Base-by-base conservation (phyloP, 148 eudicot genomes). In the Vaccinium corymbosum region DNA sequence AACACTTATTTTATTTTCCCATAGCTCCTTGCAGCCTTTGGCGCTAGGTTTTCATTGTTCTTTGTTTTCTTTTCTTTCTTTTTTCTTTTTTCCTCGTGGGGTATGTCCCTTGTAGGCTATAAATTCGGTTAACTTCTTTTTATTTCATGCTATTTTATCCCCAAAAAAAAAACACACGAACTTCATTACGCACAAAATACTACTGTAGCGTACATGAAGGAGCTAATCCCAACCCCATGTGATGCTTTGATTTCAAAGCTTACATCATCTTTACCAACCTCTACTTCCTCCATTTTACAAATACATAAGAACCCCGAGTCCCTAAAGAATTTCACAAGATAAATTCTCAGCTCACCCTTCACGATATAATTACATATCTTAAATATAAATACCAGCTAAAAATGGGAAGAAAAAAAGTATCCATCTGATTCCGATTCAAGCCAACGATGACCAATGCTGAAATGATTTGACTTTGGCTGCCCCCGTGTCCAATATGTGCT, bases 131-230 rank as follows among this genome's bases (percentile, higher is more conserved):
- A 32, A 1, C 35, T 1, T 32, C 35, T 32, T 32, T 32, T 32
- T 1, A 32, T 32, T 32, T 32, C 35, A 32, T 32, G 1, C 35
- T 32, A 32, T 32, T 32, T 32, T 32, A 32, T 32, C 35, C 35
- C 1, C 35, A 32, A 32, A 1, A 32, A 32, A 32, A 32, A 32
- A 35, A 2, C 38, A 75, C 55, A n/a, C 7, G 3, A 49, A 49
- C 12, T n/a, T 76, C 50, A 46, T 75, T 48, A 76, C 79, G 79
- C 79, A 76, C 79, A 76, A 64, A 59, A 46, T 76, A 76, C 27
- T 46, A 42, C 46, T 42, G 46, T 42, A 42, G 46, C 46, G 0
- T 46, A 27, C 11, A 74, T 46, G 13, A 76, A 75, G 77, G 78
- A 75, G 48, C 52, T 2, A 42, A 74, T 19, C 48, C 53, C 50